Conservation (phyloP, 768 basidiomycete genomes). For the Myochromella boudieri region DNA sequence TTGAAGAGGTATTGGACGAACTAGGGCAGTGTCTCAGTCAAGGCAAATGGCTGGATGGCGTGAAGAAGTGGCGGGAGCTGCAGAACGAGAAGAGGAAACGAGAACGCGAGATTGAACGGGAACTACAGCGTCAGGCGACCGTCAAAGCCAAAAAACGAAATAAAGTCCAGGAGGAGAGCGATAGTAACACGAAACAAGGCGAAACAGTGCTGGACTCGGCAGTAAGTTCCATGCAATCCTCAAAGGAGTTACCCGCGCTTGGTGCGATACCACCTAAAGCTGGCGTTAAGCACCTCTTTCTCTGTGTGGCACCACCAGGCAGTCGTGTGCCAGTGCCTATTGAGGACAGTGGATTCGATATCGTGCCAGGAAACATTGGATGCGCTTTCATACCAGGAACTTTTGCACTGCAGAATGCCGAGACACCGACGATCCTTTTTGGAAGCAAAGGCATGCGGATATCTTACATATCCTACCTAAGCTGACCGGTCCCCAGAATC, state of each 20-base stretch:
- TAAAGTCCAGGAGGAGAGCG: conserved; percentile 11
- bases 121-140: conserved; percentile 17
- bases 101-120: conserved; percentile 19
- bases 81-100: conserved; percentile 19
- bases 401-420: conserved; percentile 37
- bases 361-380: conserved; percentile 34
- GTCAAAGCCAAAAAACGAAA: conserved; percentile 3
- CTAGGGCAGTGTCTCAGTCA: conserved; percentile 37
- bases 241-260: conserved; percentile 18
- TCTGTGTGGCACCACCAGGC: conserved; percentile 47
- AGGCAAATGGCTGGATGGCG: conserved; percentile 48
- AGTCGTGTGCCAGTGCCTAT: conserved; percentile 25
- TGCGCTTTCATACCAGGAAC: conserved; percentile 45
- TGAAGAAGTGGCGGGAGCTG: conserved; percentile 33
- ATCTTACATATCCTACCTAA: too few species aligned
- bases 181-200: too few species aligned
- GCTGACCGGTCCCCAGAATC: conserved; percentile 11
- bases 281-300: conserved; percentile 43
- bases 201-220: neutral
- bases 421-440: conserved; percentile 13
- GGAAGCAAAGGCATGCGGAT: conserved; percentile 5
- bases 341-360: conserved; percentile 41
- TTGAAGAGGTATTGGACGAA: conserved; percentile 50
- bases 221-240: conserved; percentile 20
- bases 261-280: conserved; percentile 24